Percentiles rank a stretch among this genome's conserved stretches.
These are phyloP conservation scores for Aspergillus cavernicola DNA, from an alignment of 495 filamentous ascomycete genomes.

Conservation along the genomic window DNA sequence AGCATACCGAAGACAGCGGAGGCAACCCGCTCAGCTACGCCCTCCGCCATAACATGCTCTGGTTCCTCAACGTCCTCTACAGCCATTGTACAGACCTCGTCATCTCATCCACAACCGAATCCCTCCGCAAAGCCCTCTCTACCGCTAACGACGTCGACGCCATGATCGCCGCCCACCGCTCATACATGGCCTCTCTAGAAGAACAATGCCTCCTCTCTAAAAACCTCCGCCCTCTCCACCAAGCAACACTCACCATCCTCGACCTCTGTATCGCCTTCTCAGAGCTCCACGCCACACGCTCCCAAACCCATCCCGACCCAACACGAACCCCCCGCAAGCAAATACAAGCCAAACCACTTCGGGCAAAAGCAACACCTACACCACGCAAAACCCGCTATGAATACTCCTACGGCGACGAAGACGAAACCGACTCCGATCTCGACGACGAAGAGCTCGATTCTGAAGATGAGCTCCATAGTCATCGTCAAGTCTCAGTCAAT, in stretches of 20 bases:
- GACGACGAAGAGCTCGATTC: slow-evolving; percentile 15
- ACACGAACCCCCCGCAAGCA: slow-evolving; percentile 10
- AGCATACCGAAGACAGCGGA: slow-evolving; percentile 10
- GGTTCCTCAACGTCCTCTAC: slow-evolving; percentile 72
- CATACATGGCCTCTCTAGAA: slow-evolving; percentile 57
- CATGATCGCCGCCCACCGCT: slow-evolving; percentile 68
- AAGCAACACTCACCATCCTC: slow-evolving; percentile 62
- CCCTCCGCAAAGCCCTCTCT: slow-evolving; percentile 51
- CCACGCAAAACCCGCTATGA: slow-evolving; percentile 11
- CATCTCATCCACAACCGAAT: slow-evolving; percentile 51
- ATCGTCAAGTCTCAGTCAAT: slow-evolving; percentile 13
- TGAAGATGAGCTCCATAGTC: slow-evolving; percentile 21
- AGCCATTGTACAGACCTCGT: slow-evolving; percentile 73
- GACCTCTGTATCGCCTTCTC: slow-evolving; percentile 52
- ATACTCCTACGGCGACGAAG: slow-evolving; percentile 20
- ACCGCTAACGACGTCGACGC: slow-evolving; percentile 71
- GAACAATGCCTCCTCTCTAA: slow-evolving; percentile 63
- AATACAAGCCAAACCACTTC: slow-evolving; percentile 1
- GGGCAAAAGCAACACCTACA: not conserved
- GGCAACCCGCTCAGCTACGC: slow-evolving; percentile 52
- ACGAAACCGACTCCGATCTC: not conserved
- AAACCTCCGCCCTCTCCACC: slow-evolving; percentile 59
- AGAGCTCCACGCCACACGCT: slow-evolving; percentile 38
- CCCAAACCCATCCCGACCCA: slow-evolving; percentile 18
- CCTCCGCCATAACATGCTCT: slow-evolving; percentile 70